Evolutionary conservation across 495 filamentous ascomycete species (phyloP), one percentile per base, ranked within the genome.

Genomic region (Eremomyces bilateralis): DNA sequence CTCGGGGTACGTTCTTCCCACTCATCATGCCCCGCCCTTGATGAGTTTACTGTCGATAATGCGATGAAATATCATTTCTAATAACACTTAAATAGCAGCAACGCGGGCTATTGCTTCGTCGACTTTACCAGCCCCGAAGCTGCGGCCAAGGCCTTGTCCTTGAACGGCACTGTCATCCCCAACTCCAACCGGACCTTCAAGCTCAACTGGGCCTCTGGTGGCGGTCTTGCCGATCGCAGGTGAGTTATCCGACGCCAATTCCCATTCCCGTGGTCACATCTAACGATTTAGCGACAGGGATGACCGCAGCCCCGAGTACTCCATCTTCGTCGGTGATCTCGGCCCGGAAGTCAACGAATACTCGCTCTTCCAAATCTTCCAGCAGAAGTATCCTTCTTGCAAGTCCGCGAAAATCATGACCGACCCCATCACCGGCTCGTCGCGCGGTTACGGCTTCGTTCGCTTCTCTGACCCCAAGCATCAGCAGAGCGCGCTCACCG

Each of bases 381-480:
- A 99, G 56, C 73, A 70, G 42, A 78, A 84, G 21, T 99, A 88
- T 64, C 80, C 78, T 0, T 90, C 81, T 3, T 95, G 90, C 77
- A 95, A 95, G 62, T 93, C 83, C 6, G 88, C 90, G 40, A 99
- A 99, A 65, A 99, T 99, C 57, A 99, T 99, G 88, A 92, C 90
- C 29, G 88, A 99, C 48, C 88, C 91, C 36, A 88, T 95, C 57
- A 85, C 74, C 36, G 88, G 88, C 45, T 84, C 95, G 71, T 94
- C 85, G 20, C 81, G 88, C 35, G 88, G 88, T 22, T 99, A 99
- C 47, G 88, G 88, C 18, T 99, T 99, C 47, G 88, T 99, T 36
- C 80, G 88, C 41, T 99, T 99, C 57, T 76, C 80, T 27, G 81
- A 88, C 42, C 85, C 95, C 59, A 57, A 64, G 38, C 90, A 99